Percentiles rank a stretch among this genome's conserved stretches.
Evolutionary conservation across 176 grass and related monocot genomes (phyloP).

Genomic region (Rhynchospora pubera): DNA sequence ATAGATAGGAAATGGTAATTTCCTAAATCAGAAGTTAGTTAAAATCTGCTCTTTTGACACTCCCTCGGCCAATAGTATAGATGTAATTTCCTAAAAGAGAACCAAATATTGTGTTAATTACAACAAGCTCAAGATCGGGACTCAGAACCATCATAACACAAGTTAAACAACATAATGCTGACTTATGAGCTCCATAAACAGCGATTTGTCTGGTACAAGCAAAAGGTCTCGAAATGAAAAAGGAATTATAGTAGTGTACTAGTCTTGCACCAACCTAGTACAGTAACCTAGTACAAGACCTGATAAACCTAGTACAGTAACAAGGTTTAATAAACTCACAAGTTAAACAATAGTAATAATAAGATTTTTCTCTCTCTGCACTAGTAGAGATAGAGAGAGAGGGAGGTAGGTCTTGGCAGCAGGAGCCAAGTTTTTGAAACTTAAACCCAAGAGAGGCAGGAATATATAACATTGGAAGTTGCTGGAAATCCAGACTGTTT

Average conservation of each 20-base stretch:
- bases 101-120: background rate
- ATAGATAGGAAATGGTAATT: slow-evolving; percentile 2
- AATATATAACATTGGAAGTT: no score
- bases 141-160: background rate
- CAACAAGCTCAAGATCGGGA: slow-evolving; percentile 1
- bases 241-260: background rate
- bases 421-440: no score
- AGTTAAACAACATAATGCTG: background rate
- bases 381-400: background rate
- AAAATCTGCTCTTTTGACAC: slow-evolving; percentile 59
- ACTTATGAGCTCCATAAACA: background rate
- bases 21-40: slow-evolving; percentile 48
- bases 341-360: background rate
- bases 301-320: slow-evolving; percentile 1
- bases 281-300: no score
- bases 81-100: slow-evolving; percentile 62
- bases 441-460: no score
- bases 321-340: background rate
- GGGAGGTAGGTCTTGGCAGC: background rate
- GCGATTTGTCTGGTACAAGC: background rate
- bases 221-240: background rate
- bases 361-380: background rate
- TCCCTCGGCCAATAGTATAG: slow-evolving; percentile 60
- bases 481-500: no score
- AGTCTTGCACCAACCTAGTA: background rate